A percentile compares a stretch with the other conserved stretches of the same genome.
Evolutionary conservation across 2,329 filamentous ascomycete species (phyloP).

Genomic region (Colletotrichum liaoningense): DNA sequence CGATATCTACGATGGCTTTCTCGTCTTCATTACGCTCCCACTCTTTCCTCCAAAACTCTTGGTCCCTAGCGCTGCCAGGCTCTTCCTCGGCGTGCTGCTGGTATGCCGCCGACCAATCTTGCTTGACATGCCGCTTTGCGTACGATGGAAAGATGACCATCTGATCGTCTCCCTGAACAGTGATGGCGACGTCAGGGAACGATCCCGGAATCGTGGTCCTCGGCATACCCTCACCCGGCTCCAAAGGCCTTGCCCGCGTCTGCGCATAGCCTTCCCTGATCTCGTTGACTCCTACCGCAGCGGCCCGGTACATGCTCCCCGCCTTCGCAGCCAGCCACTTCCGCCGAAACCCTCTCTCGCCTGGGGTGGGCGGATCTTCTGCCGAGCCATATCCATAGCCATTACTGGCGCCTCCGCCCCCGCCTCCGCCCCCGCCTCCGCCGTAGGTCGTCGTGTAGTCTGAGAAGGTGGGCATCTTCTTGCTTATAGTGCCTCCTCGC

Average conservation of each 20-base stretch:
- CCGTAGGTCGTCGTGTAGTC: constrained; percentile 29
- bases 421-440: constrained; percentile 23
- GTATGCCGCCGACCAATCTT: constrained; percentile 48
- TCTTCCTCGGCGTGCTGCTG: constrained; percentile 48
- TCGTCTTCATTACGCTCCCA: constrained; percentile 86
- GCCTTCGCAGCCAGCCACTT: constrained; percentile 79
- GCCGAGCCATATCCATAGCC: constrained; percentile 40
- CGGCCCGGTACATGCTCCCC: constrained; percentile 66
- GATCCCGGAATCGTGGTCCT: constrained; percentile 73
- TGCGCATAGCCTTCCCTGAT: constrained; percentile 70
- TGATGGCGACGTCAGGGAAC: constrained; percentile 88
- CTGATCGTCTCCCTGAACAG: constrained; percentile 84
- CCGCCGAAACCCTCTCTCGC: constrained; percentile 78
- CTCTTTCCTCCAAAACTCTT: constrained; percentile 81
- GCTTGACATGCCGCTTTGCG: constrained; percentile 76
- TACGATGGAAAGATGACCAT: constrained; percentile 97
- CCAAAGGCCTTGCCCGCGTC: constrained; percentile 54
- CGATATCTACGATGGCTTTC: constrained; percentile 89
- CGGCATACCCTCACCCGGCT: constrained; percentile 47
- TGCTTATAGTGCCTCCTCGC: constrained; percentile 36
- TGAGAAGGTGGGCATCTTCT: constrained; percentile 39
- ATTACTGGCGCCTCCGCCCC: neutral
- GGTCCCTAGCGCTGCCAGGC: constrained; percentile 63
- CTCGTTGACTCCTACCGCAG: constrained; percentile 68
- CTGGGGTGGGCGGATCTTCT: constrained; percentile 46